phyloP scores from a whole-genome alignment of 768 basidiomycete species.

The Chalciporus chontae region DNA sequence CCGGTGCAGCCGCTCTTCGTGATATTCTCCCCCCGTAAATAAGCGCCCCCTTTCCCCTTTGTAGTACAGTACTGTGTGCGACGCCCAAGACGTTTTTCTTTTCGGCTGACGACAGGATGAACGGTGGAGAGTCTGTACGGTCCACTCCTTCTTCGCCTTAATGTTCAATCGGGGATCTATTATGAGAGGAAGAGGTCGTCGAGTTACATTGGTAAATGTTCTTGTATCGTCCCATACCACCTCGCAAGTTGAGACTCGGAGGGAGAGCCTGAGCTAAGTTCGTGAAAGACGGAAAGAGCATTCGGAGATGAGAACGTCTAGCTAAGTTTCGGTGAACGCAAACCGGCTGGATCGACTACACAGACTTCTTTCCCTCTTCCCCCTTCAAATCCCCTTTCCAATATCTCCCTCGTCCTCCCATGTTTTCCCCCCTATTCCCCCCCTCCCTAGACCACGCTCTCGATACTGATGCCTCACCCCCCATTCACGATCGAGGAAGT shows the following conservation, averaged over 20 bases:
- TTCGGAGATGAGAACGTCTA: constrained; percentile 48
- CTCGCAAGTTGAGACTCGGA: neutral
- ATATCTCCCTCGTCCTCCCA: constrained; percentile 1
- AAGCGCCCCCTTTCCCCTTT: constrained; percentile 33
- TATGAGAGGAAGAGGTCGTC: no score
- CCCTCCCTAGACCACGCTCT: neutral
- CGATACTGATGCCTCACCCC: constrained; percentile 3
- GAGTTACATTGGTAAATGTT: no score
- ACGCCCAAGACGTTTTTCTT: constrained; percentile 32
- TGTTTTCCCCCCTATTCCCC: neutral
- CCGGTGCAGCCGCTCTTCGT: constrained; percentile 46
- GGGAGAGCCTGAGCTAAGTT: no score
- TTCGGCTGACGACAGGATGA: no score
- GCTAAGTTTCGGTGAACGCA: constrained; percentile 52
- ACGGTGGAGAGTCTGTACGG: no score
- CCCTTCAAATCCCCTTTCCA: no score
- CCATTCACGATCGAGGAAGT: no score
- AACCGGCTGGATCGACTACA: constrained; percentile 53
- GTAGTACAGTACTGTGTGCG: constrained; percentile 35
- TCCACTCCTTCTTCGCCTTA: constrained; percentile 28
- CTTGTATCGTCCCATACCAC: no score
- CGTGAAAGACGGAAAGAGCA: constrained; percentile 35
- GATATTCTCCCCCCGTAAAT: constrained; percentile 55
- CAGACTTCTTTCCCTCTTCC: constrained; percentile 48
- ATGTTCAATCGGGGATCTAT: no score